Evolutionary conservation across 1,284 basidiomycete species (phyloP).

Genomic region (Ustilago tritici): DNA sequence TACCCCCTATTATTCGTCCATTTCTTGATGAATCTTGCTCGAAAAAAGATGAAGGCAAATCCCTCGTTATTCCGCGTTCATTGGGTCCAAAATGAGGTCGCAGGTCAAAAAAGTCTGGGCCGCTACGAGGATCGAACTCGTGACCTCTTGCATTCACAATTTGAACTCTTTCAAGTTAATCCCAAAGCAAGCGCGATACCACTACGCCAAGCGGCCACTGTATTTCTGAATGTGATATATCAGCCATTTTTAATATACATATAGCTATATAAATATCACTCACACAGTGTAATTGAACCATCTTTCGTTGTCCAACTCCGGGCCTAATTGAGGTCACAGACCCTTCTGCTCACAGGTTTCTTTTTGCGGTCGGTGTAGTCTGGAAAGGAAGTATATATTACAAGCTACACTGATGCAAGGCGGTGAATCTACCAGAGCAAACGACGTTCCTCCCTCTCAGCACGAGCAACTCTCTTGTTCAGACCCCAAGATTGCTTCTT

Average conservation of each 20-base stretch:
- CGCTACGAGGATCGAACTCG: slow-evolving; percentile 60
- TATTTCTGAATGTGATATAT: slow-evolving; percentile 2
- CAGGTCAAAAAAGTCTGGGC: neutral
- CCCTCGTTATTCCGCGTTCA: slow-evolving; percentile 9
- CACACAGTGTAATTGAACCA: too few relatives aligned
- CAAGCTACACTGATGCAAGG: neutral
- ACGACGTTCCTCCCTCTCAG: slow-evolving; percentile 54
- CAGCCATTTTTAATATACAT: neutral
- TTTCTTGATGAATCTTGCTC: neutral
- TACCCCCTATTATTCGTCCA: neutral
- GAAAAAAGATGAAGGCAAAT: neutral
- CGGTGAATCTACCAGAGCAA: slow-evolving; percentile 43
- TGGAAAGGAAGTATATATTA: neutral
- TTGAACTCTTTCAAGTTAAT: neutral
- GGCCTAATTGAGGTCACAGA: too few relatives aligned
- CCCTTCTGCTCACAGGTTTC: too few relatives aligned
- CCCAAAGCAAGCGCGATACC: slow-evolving; percentile 60
- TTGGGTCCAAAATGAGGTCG: neutral
- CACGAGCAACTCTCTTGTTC: slow-evolving; percentile 58
- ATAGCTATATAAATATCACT: neutral
- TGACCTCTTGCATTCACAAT: slow-evolving; percentile 49
- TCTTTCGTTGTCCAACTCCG: too few relatives aligned
- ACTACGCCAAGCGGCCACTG: slow-evolving; percentile 56
- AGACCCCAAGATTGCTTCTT: slow-evolving; percentile 57
- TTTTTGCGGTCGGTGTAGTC: neutral